Base-by-base conservation (phyloP, 2,329 filamentous ascomycete species). In the Neopestalotiopsis sp. region DNA sequence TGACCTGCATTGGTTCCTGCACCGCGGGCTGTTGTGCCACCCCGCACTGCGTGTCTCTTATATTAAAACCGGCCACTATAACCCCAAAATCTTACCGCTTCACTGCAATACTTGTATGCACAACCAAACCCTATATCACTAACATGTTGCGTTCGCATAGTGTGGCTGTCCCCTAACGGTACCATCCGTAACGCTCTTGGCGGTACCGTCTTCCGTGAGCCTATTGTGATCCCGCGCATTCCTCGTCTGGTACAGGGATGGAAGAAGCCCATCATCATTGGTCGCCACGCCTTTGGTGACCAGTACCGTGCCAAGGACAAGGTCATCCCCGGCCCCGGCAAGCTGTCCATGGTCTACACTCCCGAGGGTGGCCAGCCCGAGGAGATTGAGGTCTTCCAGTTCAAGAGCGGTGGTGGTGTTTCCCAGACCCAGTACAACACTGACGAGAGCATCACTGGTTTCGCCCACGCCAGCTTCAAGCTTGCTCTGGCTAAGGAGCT, bases 241-340 rank as follows among this genome's bases (percentile, higher is more conserved):
- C 96, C 96, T 69, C 93, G 95, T 77, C 91, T 99, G 69, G 94
- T 99, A 66, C 94, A 94, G 62, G 94, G 95, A 83, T 99, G 96
- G 96, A 95, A 97, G 88, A 95, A 98, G 86, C 94, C 96, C 81
- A 99, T 99, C 84, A 96, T 98, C 81, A 98, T 99, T 81, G 96
- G 96, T 76, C 94, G 96, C 82, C 96, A 99, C 84, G 96, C 96
- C 73, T 98, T 98, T 79, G 96, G 96, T 79, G 96, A 98, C 86
- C 96, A 99, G 86, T 99, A 99, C 88, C 92, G 95, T 72, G 96
- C 96, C 76, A 97, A 97, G 85, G 96, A 99, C 87, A 86, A 88
- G 72, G 94, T 98, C 72, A 90, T 95, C 72, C 88, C 91, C 66
- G 93, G 92, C 68, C 90, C 92, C 71, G 96, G 96, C 77, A 97